Evolutionary conservation across 2,329 filamentous ascomycete species (phyloP).

Genomic region (Fusarium goolgardi): DNA sequence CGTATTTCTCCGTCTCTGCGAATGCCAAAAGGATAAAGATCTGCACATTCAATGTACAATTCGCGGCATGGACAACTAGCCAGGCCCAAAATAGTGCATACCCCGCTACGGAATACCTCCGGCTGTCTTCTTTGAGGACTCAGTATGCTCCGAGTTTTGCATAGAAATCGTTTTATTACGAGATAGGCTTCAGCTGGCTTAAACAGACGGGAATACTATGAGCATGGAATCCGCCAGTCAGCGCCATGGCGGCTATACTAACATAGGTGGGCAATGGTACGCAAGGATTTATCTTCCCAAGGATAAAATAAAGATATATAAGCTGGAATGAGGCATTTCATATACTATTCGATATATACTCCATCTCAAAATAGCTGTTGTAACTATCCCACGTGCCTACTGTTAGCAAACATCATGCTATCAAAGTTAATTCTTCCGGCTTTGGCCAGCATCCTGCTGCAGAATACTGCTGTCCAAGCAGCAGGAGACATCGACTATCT

Average conservation of each 20-base stretch:
- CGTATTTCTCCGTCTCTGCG: neutral
- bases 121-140: conserved; percentile 4
- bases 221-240: neutral
- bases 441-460: conserved; percentile 6
- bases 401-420: neutral
- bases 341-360: neutral
- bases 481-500: conserved; percentile 28
- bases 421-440: conserved; percentile 3
- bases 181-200: neutral
- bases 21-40: neutral
- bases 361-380: neutral
- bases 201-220: neutral
- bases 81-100: conserved; percentile 1
- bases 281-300: too few relatives aligned
- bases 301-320: neutral
- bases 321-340: neutral
- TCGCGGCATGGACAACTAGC: neutral
- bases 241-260: neutral
- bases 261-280: neutral
- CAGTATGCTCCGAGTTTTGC: neutral
- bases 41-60: neutral
- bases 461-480: neutral
- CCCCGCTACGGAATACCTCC: conserved; percentile 22
- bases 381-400: neutral
- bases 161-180: neutral